Evolutionary conservation across 352 stramenopile species (phyloP), one percentile per base, ranked within the genome.

Genomic region (Globisporangium megalacanthum): DNA sequence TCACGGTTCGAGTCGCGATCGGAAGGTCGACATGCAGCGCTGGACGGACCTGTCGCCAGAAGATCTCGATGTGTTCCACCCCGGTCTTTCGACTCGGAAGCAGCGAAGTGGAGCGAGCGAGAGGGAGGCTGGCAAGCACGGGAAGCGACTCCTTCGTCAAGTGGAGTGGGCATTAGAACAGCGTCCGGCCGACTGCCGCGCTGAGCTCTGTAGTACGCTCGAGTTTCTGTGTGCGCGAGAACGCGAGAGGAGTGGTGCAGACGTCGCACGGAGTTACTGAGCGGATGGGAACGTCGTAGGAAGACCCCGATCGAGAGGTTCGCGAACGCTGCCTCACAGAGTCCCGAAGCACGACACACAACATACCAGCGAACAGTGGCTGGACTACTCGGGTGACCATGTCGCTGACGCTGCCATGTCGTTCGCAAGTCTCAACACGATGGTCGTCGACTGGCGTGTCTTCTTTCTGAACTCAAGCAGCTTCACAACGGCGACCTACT

Each of bases 101-200:
- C 39, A 49, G 51, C 39, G n/a, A 22, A 36, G 5, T 19, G 35
- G 42, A 44, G 0, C 25, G 14, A 52, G 31, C 3, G n/a, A 49
- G n/a, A 15, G n/a, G 3, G 48, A 15, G 44, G 49, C 33, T 42
- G 52, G 19, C 1, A 31, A 65, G 17, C 29, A 60, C 65, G 55
- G 15, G 45, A 58, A 61, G 66, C 56, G 22, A 22, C 46, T 76
- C 33, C 75, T 88, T 15, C 46, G 54, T 19, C 54, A 70, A 2
- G 56, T 88, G 4, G 78, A 85, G 45, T 42, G 60, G n/a, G 78
- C 76, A 10, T 66, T 88, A 5, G 78, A 88, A 33, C 36, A 57
- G 19, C 62, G 60, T 7, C 78, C 78, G 0, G 63, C 82, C 11
- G 78, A 88, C 54, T 88, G 75, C 19, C 78, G 78, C 9, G 44